Conservation (phyloP, 441 rosid species). For the Corymbia citriodora region DNA sequence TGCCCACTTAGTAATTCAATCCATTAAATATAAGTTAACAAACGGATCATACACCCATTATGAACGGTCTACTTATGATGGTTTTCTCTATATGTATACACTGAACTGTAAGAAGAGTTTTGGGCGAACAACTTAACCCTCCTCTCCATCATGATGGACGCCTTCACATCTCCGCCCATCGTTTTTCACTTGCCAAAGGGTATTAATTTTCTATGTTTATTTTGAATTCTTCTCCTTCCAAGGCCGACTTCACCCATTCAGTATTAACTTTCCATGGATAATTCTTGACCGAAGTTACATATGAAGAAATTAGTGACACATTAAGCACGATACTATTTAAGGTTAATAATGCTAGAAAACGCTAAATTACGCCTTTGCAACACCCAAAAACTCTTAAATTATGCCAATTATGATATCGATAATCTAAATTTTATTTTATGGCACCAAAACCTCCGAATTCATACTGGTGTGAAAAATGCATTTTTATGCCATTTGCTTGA, state of each 20-base stretch:
- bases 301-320: not conserved
- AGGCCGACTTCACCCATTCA: not conserved
- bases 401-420: rapidly evolving
- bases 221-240: not conserved
- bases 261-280: not conserved
- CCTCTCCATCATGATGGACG: not conserved
- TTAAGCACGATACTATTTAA: not conserved
- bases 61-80: not conserved
- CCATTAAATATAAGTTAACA: not conserved
- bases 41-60: rapidly evolving
- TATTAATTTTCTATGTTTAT: not conserved
- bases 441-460: not conserved
- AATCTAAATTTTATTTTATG: not conserved
- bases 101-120: not conserved
- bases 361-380: not conserved
- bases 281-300: not conserved
- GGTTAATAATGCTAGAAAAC: too few relatives aligned
- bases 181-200: not conserved
- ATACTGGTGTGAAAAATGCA: rapidly evolving
- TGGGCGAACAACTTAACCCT: not conserved
- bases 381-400: not conserved
- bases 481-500: not conserved
- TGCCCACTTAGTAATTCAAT: not conserved
- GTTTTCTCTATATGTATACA: not conserved
- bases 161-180: not conserved